Percentiles rank a stretch among this genome's conserved stretches.
phyloP scores from a whole-genome alignment of 2,329 filamentous ascomycete genomes.

The Ceratocystis albifundus region DNA sequence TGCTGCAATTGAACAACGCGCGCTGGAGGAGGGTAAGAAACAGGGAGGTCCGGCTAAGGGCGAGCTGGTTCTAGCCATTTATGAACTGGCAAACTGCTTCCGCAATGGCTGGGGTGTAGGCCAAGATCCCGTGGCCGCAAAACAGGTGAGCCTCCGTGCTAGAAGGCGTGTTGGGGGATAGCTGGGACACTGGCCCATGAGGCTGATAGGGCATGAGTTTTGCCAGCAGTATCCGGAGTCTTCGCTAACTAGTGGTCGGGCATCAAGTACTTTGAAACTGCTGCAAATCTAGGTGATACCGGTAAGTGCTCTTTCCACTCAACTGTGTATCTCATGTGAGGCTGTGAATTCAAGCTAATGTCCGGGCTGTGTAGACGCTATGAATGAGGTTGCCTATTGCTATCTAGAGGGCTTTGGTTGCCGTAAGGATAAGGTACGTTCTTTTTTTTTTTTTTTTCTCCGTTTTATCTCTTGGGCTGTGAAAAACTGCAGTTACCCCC shows the following conservation, averaged over 20 bases:
- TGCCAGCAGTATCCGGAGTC: background rate
- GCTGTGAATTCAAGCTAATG: background rate
- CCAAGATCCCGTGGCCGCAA: slow-evolving; percentile 75
- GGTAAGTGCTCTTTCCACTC: slow-evolving; percentile 35
- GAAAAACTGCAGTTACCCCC: too few relatives aligned
- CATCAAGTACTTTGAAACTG: slow-evolving; percentile 82
- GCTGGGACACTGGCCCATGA: background rate
- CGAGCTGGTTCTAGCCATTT: slow-evolving; percentile 90
- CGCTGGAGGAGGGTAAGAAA: slow-evolving; percentile 74
- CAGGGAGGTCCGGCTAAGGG: slow-evolving; percentile 93
- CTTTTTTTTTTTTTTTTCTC: background rate
- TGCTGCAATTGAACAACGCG: slow-evolving; percentile 72
- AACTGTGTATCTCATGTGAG: background rate
- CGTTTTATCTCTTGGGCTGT: too few relatives aligned
- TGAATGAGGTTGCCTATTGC: slow-evolving; percentile 96
- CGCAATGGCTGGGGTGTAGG: slow-evolving; percentile 87
- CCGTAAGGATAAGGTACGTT: slow-evolving; percentile 92
- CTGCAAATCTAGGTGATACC: slow-evolving; percentile 87
- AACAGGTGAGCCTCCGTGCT: slow-evolving; percentile 41
- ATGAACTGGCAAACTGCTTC: slow-evolving; percentile 87
- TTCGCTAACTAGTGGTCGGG: background rate
- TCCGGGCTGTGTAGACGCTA: slow-evolving; percentile 54
- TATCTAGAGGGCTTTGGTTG: slow-evolving; percentile 94
- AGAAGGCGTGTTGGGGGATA: background rate
- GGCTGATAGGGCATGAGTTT: background rate